phyloP scores from a whole-genome alignment of 164 flowering plant genomes.

The Saururus chinensis region DNA sequence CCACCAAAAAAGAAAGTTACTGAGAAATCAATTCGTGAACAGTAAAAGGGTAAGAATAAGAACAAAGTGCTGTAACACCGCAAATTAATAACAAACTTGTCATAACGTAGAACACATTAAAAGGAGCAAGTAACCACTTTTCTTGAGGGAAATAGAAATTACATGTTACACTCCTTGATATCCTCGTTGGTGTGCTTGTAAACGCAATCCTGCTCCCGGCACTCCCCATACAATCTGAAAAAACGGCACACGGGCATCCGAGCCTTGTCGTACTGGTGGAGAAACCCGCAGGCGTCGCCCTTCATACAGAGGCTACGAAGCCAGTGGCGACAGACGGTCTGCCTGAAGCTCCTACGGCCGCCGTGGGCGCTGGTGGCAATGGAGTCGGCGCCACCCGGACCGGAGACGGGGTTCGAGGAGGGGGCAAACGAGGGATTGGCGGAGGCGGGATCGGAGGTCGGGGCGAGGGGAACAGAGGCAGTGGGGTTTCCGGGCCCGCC shows the following conservation, averaged over 20 bases:
- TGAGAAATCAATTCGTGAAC: too few species aligned
- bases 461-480: slow-evolving; percentile 35
- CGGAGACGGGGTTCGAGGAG: slow-evolving; percentile 26
- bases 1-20: too few species aligned
- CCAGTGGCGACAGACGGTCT: slow-evolving; percentile 99
- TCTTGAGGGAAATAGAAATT: slow-evolving; percentile 4
- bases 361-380: slow-evolving; percentile 6
- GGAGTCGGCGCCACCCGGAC: slow-evolving; percentile 7
- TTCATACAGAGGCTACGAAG: slow-evolving; percentile 94
- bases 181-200: slow-evolving; percentile 97
- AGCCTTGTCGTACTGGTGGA: slow-evolving; percentile 93
- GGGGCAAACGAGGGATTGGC: slow-evolving; percentile 40
- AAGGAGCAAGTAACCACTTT: background rate
- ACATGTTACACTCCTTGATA: slow-evolving; percentile 98
- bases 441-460: slow-evolving; percentile 26
- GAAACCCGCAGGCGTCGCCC: slow-evolving; percentile 98
- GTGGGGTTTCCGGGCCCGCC: slow-evolving; percentile 36
- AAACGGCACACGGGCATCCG: slow-evolving; percentile 96
- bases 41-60: too few species aligned
- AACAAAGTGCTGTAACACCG: too few species aligned
- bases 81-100: too few species aligned
- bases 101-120: too few species aligned
- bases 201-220: slow-evolving; percentile 96
- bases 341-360: slow-evolving; percentile 76
- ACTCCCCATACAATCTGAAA: slow-evolving; percentile 83